Percentiles rank a stretch among this genome's conserved stretches.
phyloP scores from a whole-genome alignment of 176 grass and related monocot species.

The Triticum timopheevii region DNA sequence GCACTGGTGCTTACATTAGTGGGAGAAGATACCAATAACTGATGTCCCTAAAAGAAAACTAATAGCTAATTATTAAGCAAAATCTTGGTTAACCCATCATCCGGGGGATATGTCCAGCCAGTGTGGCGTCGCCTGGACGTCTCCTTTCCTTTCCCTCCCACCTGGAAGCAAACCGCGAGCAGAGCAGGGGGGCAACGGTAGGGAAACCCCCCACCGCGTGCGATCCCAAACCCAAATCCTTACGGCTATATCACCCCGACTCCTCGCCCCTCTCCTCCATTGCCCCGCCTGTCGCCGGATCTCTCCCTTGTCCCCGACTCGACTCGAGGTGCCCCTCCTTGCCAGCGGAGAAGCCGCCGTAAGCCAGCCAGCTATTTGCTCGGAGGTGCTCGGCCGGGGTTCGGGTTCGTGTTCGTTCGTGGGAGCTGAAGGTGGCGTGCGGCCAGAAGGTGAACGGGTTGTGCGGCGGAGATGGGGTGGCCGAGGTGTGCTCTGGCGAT shows the following conservation, averaged over 20 bases:
- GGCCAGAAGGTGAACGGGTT: neutral
- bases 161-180: neutral
- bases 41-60: no score
- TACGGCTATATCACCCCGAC: neutral
- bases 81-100: no score
- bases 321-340: neutral
- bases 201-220: neutral
- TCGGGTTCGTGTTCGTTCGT: neutral
- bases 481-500: neutral
- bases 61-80: no score
- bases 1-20: no score
- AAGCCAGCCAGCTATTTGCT: neutral
- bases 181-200: neutral
- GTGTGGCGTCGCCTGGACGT: neutral
- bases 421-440: neutral
- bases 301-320: neutral
- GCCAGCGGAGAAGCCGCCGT: neutral
- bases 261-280: neutral
- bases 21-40: no score
- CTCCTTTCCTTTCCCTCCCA: neutral
- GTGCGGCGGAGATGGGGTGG: neutral
- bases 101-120: neutral
- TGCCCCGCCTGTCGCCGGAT: neutral
- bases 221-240: conserved; percentile 12
- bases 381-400: neutral